A percentile compares a stretch with the other conserved stretches of the same genome.
Conservation (phyloP, 257 asterid species). For the Eucommia ulmoides region DNA sequence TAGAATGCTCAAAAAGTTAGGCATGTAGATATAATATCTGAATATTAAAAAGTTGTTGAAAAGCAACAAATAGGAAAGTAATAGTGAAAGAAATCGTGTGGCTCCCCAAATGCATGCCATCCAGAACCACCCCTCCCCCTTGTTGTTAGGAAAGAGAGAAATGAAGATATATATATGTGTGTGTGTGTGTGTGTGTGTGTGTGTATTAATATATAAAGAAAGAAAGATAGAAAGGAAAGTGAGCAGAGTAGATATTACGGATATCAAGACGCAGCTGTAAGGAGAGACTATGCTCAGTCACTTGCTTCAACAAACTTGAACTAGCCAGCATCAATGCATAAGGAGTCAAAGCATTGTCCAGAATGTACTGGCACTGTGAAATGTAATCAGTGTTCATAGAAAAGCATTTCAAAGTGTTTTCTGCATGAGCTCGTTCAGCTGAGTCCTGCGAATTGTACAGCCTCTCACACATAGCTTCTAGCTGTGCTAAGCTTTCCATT, state of each 20-base stretch:
- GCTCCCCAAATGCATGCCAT: too few relatives aligned
- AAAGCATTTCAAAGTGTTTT: constrained; percentile 94
- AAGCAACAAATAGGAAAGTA: neutral
- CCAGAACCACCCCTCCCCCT: too few relatives aligned
- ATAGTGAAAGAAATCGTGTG: neutral
- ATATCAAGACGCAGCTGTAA: constrained; percentile 98
- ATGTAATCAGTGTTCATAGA: constrained; percentile 83
- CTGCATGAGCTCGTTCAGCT: constrained; percentile 92
- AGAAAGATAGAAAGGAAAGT: constrained; percentile 4
- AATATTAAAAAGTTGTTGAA: neutral
- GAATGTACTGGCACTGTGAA: constrained; percentile 92
- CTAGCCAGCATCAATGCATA: constrained; percentile 99
- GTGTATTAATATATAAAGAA: neutral
- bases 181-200: neutral
- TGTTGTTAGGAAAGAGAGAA: too few relatives aligned
- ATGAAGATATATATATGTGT: too few relatives aligned
- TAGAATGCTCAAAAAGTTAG: neutral
- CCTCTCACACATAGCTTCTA: constrained; percentile 95
- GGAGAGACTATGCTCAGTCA: constrained; percentile 86
- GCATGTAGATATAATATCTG: neutral
- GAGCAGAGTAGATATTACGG: constrained; percentile 54
- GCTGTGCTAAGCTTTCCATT: constrained; percentile 98
- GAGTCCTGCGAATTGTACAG: constrained; percentile 95
- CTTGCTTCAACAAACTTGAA: constrained; percentile 99
- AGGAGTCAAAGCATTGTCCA: constrained; percentile 97